Conservation (phyloP, 495 filamentous ascomycete species). For the Talaromyces trachyspermus region DNA sequence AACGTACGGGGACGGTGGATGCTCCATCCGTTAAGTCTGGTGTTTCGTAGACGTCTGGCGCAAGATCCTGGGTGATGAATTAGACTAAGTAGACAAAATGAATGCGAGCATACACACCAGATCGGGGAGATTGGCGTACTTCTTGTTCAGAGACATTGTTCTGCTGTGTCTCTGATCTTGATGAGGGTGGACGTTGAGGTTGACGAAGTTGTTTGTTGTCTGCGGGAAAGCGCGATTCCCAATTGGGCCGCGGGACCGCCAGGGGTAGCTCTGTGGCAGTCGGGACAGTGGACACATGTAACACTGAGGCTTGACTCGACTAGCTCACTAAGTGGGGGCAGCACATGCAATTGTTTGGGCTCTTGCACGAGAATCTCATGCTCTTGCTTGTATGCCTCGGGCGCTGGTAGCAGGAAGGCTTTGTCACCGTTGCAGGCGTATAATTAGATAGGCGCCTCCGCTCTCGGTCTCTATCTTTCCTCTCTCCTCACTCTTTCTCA, state of each 20-base stretch:
- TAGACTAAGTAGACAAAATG: slow-evolving; percentile 10
- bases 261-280: background rate
- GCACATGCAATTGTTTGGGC: too few species aligned
- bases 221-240: background rate
- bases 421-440: too few species aligned
- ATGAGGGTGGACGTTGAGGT: slow-evolving; percentile 2
- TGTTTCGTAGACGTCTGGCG: slow-evolving; percentile 92
- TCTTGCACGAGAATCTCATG: background rate
- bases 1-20: slow-evolving; percentile 66
- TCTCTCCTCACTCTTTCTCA: too few species aligned
- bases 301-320: too few species aligned
- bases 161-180: background rate
- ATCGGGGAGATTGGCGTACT: slow-evolving; percentile 82
- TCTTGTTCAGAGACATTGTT: slow-evolving; percentile 48
- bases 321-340: too few species aligned
- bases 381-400: background rate
- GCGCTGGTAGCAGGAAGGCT: too few species aligned
- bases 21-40: slow-evolving; percentile 83
- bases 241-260: background rate
- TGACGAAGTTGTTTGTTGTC: slow-evolving; percentile 4
- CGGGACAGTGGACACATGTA: too few species aligned
- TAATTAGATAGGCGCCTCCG: too few species aligned
- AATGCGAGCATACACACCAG: slow-evolving; percentile 48
- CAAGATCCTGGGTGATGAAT: slow-evolving; percentile 59
- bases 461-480: too few species aligned